Percentiles rank a stretch among this genome's conserved stretches.
Evolutionary conservation across 495 filamentous ascomycete species (phyloP).

Genomic region (Pyronema omphalodes): DNA sequence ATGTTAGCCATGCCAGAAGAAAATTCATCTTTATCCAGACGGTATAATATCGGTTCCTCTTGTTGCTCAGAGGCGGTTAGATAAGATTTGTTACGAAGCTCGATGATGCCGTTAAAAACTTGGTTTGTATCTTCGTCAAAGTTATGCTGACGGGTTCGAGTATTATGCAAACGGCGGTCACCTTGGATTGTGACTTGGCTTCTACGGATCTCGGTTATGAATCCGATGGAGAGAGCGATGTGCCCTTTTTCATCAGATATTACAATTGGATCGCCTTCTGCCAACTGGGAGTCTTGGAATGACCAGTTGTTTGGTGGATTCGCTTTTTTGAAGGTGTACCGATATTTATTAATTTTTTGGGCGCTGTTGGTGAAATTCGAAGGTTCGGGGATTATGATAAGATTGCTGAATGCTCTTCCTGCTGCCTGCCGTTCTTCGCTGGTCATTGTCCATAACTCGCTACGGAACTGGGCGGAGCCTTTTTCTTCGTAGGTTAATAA

Average conservation of each 20-base stretch:
- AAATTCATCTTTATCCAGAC: conserved; percentile 94
- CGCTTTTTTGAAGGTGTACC: conserved; percentile 62
- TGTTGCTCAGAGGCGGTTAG: conserved; percentile 21
- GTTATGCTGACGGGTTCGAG: conserved; percentile 49
- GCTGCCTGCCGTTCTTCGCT: conserved; percentile 74
- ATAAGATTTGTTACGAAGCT: conserved; percentile 35
- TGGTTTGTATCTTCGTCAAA: conserved; percentile 66
- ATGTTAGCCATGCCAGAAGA: conserved; percentile 92
- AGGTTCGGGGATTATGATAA: conserved; percentile 65
- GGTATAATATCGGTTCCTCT: conserved; percentile 47
- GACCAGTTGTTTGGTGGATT: conserved; percentile 39
- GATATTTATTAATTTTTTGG: conserved; percentile 74
- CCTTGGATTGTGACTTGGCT: conserved; percentile 67
- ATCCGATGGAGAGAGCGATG: conserved; percentile 84
- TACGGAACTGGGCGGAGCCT: conserved; percentile 59
- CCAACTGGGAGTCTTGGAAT: conserved; percentile 82
- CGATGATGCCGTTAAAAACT: conserved; percentile 80
- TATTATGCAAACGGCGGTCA: conserved; percentile 72
- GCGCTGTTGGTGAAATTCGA: conserved; percentile 44
- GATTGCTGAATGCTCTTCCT: conserved; percentile 46
- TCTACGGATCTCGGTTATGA: conserved; percentile 55
- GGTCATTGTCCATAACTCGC: conserved; percentile 88
- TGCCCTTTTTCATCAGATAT: conserved; percentile 92
- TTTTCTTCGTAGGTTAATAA: conserved; percentile 87
- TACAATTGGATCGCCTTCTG: conserved; percentile 75